Percentiles rank a stretch among this genome's conserved stretches.
Conservation (phyloP, 2,329 filamentous ascomycete species). For the Xylaria sp. region DNA sequence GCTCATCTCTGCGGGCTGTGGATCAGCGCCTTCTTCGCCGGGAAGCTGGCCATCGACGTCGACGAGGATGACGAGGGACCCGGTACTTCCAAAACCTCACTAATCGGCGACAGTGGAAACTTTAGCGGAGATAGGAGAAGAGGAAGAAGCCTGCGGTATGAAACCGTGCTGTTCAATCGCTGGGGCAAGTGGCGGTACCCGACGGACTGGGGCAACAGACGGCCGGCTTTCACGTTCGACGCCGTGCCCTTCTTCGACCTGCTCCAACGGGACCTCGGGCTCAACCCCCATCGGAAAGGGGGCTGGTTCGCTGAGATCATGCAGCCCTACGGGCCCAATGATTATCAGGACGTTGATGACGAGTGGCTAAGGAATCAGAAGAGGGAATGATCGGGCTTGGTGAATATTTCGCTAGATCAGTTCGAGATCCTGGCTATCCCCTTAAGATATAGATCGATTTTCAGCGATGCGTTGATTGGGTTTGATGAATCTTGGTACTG, state of each 20-base stretch:
- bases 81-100: background rate
- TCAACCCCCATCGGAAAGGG: conserved; percentile 66
- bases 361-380: conserved; percentile 57
- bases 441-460: background rate
- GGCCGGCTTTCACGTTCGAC: conserved; percentile 80
- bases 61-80: background rate
- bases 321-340: conserved; percentile 66
- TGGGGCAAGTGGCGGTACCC: conserved; percentile 77
- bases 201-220: conserved; percentile 68
- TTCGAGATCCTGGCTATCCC: background rate
- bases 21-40: conserved; percentile 66
- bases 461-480: background rate
- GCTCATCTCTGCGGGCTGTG: conserved; percentile 62
- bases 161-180: conserved; percentile 71
- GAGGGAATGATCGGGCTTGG: background rate
- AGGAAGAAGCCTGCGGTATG: conserved; percentile 53
- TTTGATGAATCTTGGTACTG: background rate
- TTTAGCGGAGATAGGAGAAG: background rate
- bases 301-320: conserved; percentile 62
- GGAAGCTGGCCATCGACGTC: conserved; percentile 34
- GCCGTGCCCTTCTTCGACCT: conserved; percentile 76
- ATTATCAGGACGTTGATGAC: conserved; percentile 64
- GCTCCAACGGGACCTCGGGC: conserved; percentile 71
- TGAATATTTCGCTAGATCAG: background rate
- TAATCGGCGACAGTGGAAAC: background rate